These are phyloP conservation scores for Podospora conica DNA, from an alignment of 495 filamentous ascomycete genomes.

Conservation along the genomic window DNA sequence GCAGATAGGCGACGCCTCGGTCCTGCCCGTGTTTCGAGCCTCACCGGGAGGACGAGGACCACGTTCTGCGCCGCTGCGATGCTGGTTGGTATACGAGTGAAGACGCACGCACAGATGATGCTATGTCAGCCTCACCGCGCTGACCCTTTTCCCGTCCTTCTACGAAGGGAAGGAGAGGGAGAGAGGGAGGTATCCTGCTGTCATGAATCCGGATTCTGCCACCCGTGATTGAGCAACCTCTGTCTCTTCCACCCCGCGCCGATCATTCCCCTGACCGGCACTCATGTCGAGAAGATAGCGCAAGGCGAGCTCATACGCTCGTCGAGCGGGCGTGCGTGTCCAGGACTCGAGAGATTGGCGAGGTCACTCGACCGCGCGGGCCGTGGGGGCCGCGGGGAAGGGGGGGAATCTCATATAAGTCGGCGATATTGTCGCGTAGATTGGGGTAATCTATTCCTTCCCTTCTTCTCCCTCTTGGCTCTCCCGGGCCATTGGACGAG, in stretches of 20 bases:
- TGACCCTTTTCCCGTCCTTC: neutral
- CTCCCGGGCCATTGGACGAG: neutral
- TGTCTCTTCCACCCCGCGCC: neutral
- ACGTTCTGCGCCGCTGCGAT: neutral
- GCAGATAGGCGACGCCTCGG: conserved; percentile 1
- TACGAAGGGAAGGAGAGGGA: conserved; percentile 1
- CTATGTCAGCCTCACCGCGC: conserved; percentile 5
- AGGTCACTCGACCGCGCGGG: neutral
- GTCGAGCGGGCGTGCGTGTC: too few species aligned
- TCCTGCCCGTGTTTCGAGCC: neutral
- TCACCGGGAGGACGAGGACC: neutral
- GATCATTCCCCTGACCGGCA: neutral
- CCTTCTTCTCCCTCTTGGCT: neutral
- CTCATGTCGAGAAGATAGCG: neutral
- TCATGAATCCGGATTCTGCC: neutral
- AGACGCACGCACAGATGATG: neutral
- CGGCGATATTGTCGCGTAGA: neutral
- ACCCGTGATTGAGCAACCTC: neutral
- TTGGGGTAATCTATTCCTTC: neutral
- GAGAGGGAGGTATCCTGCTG: neutral
- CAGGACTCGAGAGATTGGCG: conserved; percentile 1
- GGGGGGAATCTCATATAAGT: neutral
- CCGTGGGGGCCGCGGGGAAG: neutral
- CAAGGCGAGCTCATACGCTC: conserved; percentile 3
- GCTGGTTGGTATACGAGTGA: neutral